phyloP scores from a whole-genome alignment of 2,329 filamentous ascomycete species.

The Proliferodiscus dingleyae region DNA sequence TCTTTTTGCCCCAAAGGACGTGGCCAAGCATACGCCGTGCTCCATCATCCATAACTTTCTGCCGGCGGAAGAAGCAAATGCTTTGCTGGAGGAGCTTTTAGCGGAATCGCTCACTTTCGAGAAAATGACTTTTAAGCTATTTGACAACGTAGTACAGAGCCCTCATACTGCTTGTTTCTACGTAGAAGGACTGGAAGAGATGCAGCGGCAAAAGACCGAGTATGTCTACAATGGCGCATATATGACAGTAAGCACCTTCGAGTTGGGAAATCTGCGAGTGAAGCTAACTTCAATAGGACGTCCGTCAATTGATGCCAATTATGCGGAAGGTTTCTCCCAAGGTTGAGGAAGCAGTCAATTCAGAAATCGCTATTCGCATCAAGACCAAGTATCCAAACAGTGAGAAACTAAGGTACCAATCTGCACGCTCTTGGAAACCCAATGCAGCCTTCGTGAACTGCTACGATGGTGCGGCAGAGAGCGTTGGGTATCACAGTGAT shows the following conservation, averaged over 20 bases:
- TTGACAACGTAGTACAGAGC: constrained; percentile 79
- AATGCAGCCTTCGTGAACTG: constrained; percentile 95
- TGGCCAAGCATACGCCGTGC: constrained; percentile 81
- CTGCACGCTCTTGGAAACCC: constrained; percentile 67
- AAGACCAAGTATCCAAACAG: constrained; percentile 60
- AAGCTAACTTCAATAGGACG: constrained; percentile 46
- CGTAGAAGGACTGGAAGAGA: constrained; percentile 68
- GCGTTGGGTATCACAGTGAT: constrained; percentile 88
- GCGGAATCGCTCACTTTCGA: constrained; percentile 67
- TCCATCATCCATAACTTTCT: constrained; percentile 92
- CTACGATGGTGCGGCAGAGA: constrained; percentile 76
- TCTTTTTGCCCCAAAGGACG: constrained; percentile 74
- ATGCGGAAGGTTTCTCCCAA: constrained; percentile 64
- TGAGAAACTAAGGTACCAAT: constrained; percentile 74
- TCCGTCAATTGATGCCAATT: constrained; percentile 70
- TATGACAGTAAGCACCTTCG: constrained; percentile 48
- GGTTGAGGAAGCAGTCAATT: constrained; percentile 73
- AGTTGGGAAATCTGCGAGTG: constrained; percentile 2
- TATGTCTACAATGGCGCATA: constrained; percentile 82
- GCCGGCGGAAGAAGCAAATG: constrained; percentile 63
- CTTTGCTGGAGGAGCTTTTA: constrained; percentile 70
- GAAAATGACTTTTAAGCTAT: constrained; percentile 73
- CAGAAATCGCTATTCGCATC: constrained; percentile 69
- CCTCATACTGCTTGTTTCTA: constrained; percentile 84
- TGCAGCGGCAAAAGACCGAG: constrained; percentile 65